phyloP scores from a whole-genome alignment of 257 asterid genomes.

The Nicotiana noctiflora region DNA sequence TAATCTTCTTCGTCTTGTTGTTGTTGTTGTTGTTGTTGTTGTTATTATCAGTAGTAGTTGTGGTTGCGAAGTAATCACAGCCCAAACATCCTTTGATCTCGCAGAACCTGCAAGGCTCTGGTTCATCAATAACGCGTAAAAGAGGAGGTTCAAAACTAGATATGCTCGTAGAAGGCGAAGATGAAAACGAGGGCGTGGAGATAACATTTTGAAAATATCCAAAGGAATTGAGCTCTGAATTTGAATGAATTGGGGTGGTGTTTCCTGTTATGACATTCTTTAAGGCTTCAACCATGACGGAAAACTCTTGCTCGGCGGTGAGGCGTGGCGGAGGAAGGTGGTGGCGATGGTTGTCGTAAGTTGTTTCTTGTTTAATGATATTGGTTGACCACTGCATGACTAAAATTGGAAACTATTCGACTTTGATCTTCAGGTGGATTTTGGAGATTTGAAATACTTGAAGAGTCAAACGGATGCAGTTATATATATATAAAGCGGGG shows the following conservation, averaged over 20 bases:
- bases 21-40: slow-evolving; percentile 10
- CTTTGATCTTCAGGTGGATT: no score
- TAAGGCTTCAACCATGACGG: slow-evolving; percentile 57
- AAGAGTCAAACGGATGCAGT: no score
- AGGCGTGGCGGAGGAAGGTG: slow-evolving; percentile 11
- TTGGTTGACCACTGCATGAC: no score
- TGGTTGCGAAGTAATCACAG: slow-evolving; percentile 44
- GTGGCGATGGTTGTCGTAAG: neutral
- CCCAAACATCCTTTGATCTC: slow-evolving; percentile 59
- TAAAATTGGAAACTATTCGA: no score
- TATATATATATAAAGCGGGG: no score
- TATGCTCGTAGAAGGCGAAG: neutral
- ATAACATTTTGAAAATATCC: neutral
- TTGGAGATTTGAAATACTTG: no score
- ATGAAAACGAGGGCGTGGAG: neutral
- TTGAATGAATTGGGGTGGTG: neutral
- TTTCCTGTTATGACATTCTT: slow-evolving; percentile 45
- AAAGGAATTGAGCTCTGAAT: neutral
- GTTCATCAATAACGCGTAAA: slow-evolving; percentile 26
- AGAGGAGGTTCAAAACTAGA: slow-evolving; percentile 2
- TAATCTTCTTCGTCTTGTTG: neutral
- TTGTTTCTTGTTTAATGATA: no score
- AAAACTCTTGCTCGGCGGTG: slow-evolving; percentile 49
- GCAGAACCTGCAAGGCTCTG: slow-evolving; percentile 48
- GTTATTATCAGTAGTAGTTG: neutral